Evolutionary conservation across 139 green algal species (phyloP).

Genomic region (Micromonas commoda): DNA sequence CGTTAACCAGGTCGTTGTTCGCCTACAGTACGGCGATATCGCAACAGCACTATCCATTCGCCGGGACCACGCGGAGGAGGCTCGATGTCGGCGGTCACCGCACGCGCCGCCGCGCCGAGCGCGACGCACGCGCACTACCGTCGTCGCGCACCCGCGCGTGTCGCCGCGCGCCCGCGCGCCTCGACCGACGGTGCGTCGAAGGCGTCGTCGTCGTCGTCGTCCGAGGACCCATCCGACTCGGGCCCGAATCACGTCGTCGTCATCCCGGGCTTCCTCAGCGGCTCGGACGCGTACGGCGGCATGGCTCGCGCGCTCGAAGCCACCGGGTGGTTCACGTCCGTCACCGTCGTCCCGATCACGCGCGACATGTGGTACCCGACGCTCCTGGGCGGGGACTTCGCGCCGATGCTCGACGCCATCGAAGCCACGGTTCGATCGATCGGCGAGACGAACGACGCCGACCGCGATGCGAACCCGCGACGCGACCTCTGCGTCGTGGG

Average conservation of each 20-base stretch:
- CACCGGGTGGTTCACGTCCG: neutral
- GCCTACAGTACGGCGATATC: no score
- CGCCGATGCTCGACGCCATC: neutral
- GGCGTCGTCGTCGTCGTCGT: neutral
- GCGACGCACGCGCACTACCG: no score
- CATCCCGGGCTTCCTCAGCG: constrained; percentile 3
- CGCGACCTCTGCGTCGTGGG: constrained; percentile 32
- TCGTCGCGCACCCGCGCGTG: no score
- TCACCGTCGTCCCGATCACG: neutral
- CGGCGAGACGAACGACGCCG: no score
- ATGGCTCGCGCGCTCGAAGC: neutral
- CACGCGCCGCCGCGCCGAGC: no score
- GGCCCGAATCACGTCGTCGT: neutral
- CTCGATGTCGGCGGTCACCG: no score
- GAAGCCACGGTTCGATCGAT: neutral
- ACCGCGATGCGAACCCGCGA: no score
- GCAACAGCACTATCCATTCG: no score
- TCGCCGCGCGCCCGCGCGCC: no score
- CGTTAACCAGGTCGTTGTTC: no score
- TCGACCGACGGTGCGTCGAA: no score
- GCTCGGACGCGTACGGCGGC: neutral
- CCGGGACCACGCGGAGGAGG: no score
- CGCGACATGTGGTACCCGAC: neutral
- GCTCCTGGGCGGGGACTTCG: neutral
- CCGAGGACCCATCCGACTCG: neutral